A percentile compares a stretch with the other conserved stretches of the same genome.
Conservation (phyloP, 202 grass and related monocot genomes). For the Panicum hallii region DNA sequence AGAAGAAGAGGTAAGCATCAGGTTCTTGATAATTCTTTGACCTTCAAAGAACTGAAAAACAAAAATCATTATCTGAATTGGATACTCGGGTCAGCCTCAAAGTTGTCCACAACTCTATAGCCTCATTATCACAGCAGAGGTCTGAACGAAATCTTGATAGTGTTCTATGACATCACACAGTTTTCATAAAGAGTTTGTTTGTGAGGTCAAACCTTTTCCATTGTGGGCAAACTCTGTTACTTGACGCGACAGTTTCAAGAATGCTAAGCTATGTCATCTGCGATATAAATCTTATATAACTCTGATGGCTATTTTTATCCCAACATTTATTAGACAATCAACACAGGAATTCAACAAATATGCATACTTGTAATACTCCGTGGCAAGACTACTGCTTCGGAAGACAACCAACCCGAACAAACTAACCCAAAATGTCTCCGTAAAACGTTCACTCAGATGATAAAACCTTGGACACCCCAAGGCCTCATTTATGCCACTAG, state of each 20-base stretch:
- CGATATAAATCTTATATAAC: not conserved
- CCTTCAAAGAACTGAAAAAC: constrained; percentile 2
- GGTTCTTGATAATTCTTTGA: constrained; percentile 2
- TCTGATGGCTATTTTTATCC: not conserved
- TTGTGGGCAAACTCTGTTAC: not conserved
- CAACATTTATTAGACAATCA: not conserved
- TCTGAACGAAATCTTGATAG: constrained; percentile 8
- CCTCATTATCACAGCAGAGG: not conserved
- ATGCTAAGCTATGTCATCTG: not conserved
- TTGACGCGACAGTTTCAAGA: not conserved
- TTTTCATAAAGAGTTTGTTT: not conserved
- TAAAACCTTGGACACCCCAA: not conserved
- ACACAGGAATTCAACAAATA: not conserved
- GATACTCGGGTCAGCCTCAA: not conserved
- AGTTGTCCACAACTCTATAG: constrained; percentile 1
- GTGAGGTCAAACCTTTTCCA: constrained; percentile 1
- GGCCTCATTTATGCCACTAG: not conserved
- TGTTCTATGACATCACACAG: not conserved
- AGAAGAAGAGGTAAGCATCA: not conserved
- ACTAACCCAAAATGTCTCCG: not conserved
- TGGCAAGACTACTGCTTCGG: not conserved
- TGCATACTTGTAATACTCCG: not conserved
- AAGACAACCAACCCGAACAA: constrained; percentile 21
- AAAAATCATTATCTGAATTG: not conserved
- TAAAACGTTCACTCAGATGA: constrained; percentile 1